Evolutionary conservation across 139 green algal species (phyloP), one percentile per base, ranked within the genome.

Genomic region (Closterium sp.): DNA sequence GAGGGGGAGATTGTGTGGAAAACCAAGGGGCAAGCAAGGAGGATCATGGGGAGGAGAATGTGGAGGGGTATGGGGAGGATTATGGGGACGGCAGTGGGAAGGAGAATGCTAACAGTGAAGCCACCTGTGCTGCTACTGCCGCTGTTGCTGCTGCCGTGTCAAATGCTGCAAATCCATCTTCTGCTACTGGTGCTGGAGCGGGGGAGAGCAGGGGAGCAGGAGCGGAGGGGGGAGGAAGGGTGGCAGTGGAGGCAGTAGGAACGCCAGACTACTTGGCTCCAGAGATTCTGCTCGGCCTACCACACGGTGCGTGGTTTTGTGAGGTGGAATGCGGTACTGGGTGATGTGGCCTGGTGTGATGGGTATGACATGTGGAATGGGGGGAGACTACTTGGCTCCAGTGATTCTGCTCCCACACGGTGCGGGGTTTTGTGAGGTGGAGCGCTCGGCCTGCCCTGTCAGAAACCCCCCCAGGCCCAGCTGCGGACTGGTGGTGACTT

Each of bases 211-310:
- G 62, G 62, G 62, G 62, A 79, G 62, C 17, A 79, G 62, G 1
- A 79, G 62, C 62, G 1, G 62, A 24, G 62, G 19, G 62, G 3
- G 62, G 62, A 24, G 62, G 62, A 3, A 79, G 62, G 17, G 62
- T 79, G 17, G 29, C 34, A 92, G 62, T 79, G 85, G 28, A 87
- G n/a, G 91, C 87, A 28, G 87, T 91, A 50, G 97, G 97, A 88
- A 99, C 97, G 9, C 97, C 97, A 0, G 97, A 99, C 94, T 99
- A 99, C 95, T 92, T 99, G 86, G 97, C 97, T 0, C 98, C 98
- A 1, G 98, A 99, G 96, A 94, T 95, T 98, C 87, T 94, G 70
- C 79, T 94, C 24, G 91, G 91, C 11, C 88, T 45, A 5, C 88
- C 62, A 3, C 91, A 94, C 9, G 88, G 91, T 93, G 79, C 91